Evolutionary conservation across 257 asterid genomes (phyloP).

Genomic region (Lithospermum erythrorhizon): DNA sequence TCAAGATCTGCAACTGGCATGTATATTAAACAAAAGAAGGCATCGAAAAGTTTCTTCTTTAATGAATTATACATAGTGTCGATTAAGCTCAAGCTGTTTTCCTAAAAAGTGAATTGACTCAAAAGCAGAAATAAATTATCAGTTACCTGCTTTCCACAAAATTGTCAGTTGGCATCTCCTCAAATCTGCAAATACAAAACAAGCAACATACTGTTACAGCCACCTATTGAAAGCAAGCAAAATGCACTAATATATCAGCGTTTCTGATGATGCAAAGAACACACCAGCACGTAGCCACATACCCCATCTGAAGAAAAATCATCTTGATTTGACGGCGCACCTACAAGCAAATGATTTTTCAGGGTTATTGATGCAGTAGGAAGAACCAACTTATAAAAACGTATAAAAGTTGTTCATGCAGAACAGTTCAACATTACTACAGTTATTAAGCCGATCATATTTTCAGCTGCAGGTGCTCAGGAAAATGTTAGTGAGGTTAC

Average conservation of each 20-base stretch:
- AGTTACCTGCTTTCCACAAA: slow-evolving; percentile 88
- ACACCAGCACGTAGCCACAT: slow-evolving; percentile 39
- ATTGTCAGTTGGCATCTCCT: slow-evolving; percentile 96
- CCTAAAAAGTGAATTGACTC: not conserved
- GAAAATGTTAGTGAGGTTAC: not conserved
- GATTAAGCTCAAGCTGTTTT: not conserved
- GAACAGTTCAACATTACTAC: not conserved
- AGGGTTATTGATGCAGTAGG: not conserved
- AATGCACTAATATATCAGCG: not conserved
- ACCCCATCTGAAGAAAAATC: slow-evolving; percentile 95
- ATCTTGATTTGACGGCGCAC: slow-evolving; percentile 76
- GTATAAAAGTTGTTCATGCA: not conserved
- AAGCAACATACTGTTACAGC: slow-evolving; percentile 6
- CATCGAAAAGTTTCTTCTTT: not conserved
- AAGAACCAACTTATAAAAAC: not conserved
- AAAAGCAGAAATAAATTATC: not conserved
- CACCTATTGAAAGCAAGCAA: slow-evolving; percentile 2
- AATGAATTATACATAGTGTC: not conserved
- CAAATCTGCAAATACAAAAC: slow-evolving; percentile 52
- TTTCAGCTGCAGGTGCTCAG: not conserved
- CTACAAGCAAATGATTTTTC: slow-evolving; percentile 31
- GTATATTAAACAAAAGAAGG: too few relatives aligned
- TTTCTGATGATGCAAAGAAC: not conserved
- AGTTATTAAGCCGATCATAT: not conserved
- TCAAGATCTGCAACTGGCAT: too few relatives aligned